Evolutionary conservation across 2,329 filamentous ascomycete species (phyloP), one percentile per base, ranked within the genome.

Genomic region (Aspergillus oerlinghausenensis): DNA sequence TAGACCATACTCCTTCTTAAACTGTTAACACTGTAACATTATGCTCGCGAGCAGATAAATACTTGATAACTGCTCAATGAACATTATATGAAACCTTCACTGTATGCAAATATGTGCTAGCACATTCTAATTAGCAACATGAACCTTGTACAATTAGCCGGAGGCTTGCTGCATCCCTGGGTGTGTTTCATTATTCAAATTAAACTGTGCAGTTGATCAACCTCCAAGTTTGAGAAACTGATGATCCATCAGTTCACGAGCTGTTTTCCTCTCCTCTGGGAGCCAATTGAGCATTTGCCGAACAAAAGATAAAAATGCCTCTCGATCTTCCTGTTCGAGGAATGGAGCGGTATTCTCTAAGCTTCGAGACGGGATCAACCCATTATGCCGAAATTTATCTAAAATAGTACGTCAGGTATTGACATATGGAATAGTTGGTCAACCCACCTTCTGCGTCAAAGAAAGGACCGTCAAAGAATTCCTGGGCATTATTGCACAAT

Each of bases 241-340:
- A 64, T 75, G 69, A 2, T 73, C 64, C 29, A 71, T 66, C 29
- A 75, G 52, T 54, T 75, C 69, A 17, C 63, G 63, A 32, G 73
- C 73, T 21, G 69, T 74, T 49, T 67, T 70, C 40, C 73, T 69
- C 52, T 74, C 59, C 50, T 71, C 66, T 2, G 72, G 71, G 4
- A 64, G 47, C 73, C 71, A 75, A 10, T 55, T 56, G n/a, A 75
- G 64, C 72, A 75, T 74, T 17, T 60, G 56, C 43, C 64, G 62
- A 10, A 64, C 63, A 58, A 75, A 74, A 5, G 68, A 67, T 14
- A 74, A 56, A 50, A 75, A 73, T 3, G 55, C 54, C 17, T 67
- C 65, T 59, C 63, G 65, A 10, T 75, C 68, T 23, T 68, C 62
- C 52, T 65, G 66, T 52, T 64, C 63, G 4, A 73, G 51, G 28